These are phyloP conservation scores for Hyphodiscus hymeniophilus DNA, from an alignment of 495 filamentous ascomycete genomes.

Conservation along the genomic window DNA sequence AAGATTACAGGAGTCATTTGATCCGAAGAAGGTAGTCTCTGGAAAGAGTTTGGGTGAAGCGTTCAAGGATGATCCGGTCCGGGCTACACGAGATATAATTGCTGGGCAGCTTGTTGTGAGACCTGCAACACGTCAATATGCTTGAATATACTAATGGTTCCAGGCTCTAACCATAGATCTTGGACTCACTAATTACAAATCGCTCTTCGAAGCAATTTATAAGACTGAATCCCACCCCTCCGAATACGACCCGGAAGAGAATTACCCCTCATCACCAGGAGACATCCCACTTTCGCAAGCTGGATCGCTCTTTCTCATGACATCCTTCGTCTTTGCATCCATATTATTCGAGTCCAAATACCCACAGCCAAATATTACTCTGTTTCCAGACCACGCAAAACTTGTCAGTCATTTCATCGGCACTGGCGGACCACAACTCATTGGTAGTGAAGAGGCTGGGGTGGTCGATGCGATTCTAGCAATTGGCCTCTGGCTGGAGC, in stretches of 20 bases:
- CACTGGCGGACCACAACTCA: conserved; percentile 30
- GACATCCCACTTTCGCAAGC: conserved; percentile 69
- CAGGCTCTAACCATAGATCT: conserved; percentile 69
- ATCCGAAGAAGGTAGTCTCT: conserved; percentile 51
- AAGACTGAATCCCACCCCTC: conserved; percentile 28
- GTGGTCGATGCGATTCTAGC: conserved; percentile 38
- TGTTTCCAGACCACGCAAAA: conserved; percentile 57
- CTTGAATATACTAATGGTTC: background rate
- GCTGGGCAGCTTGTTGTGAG: conserved; percentile 69
- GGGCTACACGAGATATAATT: conserved; percentile 59
- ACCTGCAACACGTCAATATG: conserved; percentile 4
- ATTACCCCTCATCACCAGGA: conserved; percentile 40
- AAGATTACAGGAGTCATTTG: conserved; percentile 63
- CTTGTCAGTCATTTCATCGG: conserved; percentile 55
- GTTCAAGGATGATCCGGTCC: conserved; percentile 52
- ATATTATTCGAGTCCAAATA: conserved; percentile 42
- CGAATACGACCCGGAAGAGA: conserved; percentile 18
- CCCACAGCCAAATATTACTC: conserved; percentile 33
- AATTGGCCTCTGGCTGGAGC: conserved; percentile 42
- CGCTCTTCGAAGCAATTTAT: conserved; percentile 31
- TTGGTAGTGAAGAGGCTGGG: conserved; percentile 25
- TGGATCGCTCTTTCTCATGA: conserved; percentile 55
- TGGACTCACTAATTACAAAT: conserved; percentile 33
- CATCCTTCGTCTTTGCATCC: conserved; percentile 46
- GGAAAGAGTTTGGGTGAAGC: conserved; percentile 51